Base-by-base conservation (phyloP, 352 stramenopile species). In the Elongisporangium anandrum region DNA sequence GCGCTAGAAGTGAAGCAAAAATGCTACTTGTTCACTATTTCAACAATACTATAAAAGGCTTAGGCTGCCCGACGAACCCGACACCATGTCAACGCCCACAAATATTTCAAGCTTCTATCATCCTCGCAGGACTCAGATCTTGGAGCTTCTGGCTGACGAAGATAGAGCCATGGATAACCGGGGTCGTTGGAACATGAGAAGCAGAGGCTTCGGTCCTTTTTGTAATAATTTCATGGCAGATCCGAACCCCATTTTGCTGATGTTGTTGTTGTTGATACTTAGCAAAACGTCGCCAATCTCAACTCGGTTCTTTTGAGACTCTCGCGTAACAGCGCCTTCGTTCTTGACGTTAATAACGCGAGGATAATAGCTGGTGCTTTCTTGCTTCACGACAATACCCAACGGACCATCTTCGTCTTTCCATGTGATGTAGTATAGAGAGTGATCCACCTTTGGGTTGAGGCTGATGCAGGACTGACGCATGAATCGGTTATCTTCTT, bases 201-300 rank as follows among this genome's bases (percentile, higher is more conserved):
- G 56, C 50, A 95, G 68, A 52, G 86, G 86, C 70, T 95, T 95
- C 0, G 86, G 86, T 17, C 86, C 84, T 57, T 90, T 92, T 64
- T 95, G 85, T 34, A 95, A 65, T 60, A 95, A 59, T 53, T 88
- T 85, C 86, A 95, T 95, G 16, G 86, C 84, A 21, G 85, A 60
- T 9, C 82, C 84, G 61, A 95, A 95, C 49, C 86, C 86, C 82
- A 95, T 95, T 60, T 92, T 92, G 69, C 81, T 92, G 63, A 95
- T 95, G 69, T 95, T 93, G 71, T 95, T 92, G 74, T 95, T 92
- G 71, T 95, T 95, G 60, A 95, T 94, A 61, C 84, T 92, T 19
- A 95, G 69, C 34, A 95, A 53, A 38, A 92, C 69, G 49, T 95
- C 86, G 24, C 86, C 86, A 19, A 91, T 81, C 61, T 90, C 79